Base-by-base conservation (phyloP, 2,329 filamentous ascomycete genomes). In the Colletotrichum sp. region DNA sequence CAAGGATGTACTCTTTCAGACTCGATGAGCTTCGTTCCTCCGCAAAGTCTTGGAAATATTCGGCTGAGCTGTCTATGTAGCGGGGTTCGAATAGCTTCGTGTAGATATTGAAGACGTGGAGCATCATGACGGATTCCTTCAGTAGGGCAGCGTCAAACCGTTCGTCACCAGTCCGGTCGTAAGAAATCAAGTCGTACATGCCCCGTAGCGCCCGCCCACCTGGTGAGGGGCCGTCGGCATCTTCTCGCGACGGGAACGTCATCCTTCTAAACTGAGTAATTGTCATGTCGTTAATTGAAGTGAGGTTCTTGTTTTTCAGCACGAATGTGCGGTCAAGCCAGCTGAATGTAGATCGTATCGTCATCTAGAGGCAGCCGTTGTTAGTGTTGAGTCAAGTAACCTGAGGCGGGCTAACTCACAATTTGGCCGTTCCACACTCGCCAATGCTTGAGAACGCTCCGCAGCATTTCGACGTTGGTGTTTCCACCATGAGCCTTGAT, bases 261-360 rank as follows among this genome's bases (percentile, higher is more conserved):
- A 89, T 89, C 76, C 85, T 90, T 69, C 95, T 91, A 83, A 99
- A 99, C 76, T 95, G 90, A 16, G 89, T 85, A 71, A 97, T 92
- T 7, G 93, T 92, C 87, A 98, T 93, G 81, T 98, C 95, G 81
- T 96, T 94, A 72, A 99, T 92, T 39, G 94, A 94, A 12, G 90
- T 89, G 44, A 90, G 86, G 26, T 93, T 92, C 79, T 93, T 92
- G 62, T 93, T 92, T 73, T 94, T 93, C 4, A 98, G 88, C 9
- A 99, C 89, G 82, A 96, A 98, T 3, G 96, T 95, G 77, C 97
- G 93, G 83, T 99, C 96, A 78, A 99, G 90, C 81, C 96, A 99
- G 86, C 96, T 98, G 85, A 98, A 99, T 52, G 98, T 94, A 78
- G 95, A 96, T 65, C 96, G 92, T 68, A 99, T 91, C 16, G 93